phyloP scores from a whole-genome alignment of 2,329 filamentous ascomycete genomes.

The Pochonia chlamydosporia region DNA sequence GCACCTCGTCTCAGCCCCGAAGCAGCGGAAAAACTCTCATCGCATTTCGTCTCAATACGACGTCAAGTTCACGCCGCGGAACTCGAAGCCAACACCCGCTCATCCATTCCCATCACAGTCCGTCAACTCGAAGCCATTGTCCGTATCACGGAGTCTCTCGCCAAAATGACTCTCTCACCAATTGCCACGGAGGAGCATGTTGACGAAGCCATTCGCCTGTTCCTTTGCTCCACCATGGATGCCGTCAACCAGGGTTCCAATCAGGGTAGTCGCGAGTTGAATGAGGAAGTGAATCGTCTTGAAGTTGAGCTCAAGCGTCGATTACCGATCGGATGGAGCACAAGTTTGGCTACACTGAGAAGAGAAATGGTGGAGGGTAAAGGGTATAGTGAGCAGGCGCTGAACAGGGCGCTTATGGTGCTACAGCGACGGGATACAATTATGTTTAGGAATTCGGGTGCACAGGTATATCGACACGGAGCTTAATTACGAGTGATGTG shows the following conservation, averaged over 20 bases:
- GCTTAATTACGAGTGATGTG: conserved; percentile 50
- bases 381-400: conserved; percentile 79
- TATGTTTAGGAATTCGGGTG: conserved; percentile 71
- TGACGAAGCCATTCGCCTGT: conserved; percentile 93
- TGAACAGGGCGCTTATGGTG: conserved; percentile 80
- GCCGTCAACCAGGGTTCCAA: conserved; percentile 87
- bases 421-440: conserved; percentile 84
- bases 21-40: conserved; percentile 92
- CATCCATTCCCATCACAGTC: conserved; percentile 94
- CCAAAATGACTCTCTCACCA: conserved; percentile 81
- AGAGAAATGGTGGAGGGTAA: conserved; percentile 90
- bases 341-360: conserved; percentile 77
- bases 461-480: conserved; percentile 68
- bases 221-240: conserved; percentile 96
- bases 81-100: conserved; percentile 81
- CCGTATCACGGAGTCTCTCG: conserved; percentile 91
- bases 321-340: conserved; percentile 92
- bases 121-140: conserved; percentile 96
- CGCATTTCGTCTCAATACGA: conserved; percentile 94
- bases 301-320: conserved; percentile 84
- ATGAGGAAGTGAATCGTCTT: conserved; percentile 80
- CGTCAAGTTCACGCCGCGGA: conserved; percentile 90
- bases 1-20: conserved; percentile 85
- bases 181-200: conserved; percentile 88
- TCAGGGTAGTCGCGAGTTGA: conserved; percentile 78